phyloP scores from a whole-genome alignment of 768 basidiomycete genomes.

The Lentinus brumalis region DNA sequence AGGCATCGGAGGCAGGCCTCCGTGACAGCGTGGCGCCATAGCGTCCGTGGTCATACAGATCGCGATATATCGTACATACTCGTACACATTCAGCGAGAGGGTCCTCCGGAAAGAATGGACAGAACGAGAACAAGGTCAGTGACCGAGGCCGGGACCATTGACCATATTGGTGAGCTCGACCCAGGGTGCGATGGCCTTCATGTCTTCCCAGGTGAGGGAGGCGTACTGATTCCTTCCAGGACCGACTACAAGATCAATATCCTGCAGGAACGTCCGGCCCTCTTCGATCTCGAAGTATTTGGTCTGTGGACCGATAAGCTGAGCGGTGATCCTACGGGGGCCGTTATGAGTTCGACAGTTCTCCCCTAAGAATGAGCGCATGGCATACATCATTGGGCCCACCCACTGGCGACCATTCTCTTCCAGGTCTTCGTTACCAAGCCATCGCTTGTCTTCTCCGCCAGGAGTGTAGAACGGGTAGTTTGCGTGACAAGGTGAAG shows the following conservation, averaged over 20 bases:
- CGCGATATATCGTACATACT: conserved; percentile 2
- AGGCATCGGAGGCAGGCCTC: background rate
- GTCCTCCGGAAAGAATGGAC: background rate
- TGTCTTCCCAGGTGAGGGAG: conserved; percentile 70
- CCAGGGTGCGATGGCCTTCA: conserved; percentile 79
- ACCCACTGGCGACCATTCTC: conserved; percentile 73
- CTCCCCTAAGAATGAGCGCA: background rate
- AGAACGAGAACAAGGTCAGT: conserved; percentile 19
- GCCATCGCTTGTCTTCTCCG: conserved; percentile 68
- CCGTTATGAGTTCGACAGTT: background rate
- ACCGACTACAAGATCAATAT: conserved; percentile 49
- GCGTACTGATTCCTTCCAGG: conserved; percentile 60
- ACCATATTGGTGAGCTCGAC: conserved; percentile 69
- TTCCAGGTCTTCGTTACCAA: conserved; percentile 49
- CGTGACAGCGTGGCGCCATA: background rate
- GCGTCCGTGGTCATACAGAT: background rate
- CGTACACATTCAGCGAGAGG: background rate
- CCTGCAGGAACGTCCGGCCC: conserved; percentile 40
- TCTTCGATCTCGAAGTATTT: conserved; percentile 37
- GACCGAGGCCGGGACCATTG: conserved; percentile 72
- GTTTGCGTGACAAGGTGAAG: conserved; percentile 53
- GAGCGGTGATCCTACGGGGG: conserved; percentile 57
- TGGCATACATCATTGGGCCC: conserved; percentile 63
- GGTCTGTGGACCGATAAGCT: conserved; percentile 51
- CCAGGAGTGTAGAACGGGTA: conserved; percentile 79